Conservation (phyloP, 2,329 filamentous ascomycete genomes). For the Didymella sp. region DNA sequence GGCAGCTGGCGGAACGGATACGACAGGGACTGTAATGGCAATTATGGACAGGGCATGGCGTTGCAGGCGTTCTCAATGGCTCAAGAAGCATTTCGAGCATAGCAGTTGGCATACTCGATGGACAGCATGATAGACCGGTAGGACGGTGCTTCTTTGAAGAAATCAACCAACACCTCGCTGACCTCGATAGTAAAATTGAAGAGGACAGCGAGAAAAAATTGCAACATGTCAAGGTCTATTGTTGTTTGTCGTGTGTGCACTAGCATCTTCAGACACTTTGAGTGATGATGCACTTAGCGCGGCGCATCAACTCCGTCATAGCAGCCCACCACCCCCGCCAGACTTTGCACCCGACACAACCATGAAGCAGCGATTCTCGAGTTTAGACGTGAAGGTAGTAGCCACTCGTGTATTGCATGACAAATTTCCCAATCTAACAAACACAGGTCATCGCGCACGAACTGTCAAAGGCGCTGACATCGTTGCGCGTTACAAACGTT, state of each 20-base stretch:
- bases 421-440: background rate
- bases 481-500: conserved; percentile 86
- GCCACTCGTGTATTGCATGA: background rate
- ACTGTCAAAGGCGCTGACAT: conserved; percentile 77
- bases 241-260: background rate
- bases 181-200: background rate
- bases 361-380: conserved; percentile 83
- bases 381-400: conserved; percentile 75
- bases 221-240: too few relatives aligned
- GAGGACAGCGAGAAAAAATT: too few relatives aligned
- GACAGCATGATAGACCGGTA: conserved; percentile 17
- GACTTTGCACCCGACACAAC: conserved; percentile 45
- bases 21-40: conserved; percentile 67
- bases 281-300: background rate
- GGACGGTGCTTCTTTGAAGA: conserved; percentile 10
- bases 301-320: conserved; percentile 33
- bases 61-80: conserved; percentile 40
- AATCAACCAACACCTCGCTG: conserved; percentile 20
- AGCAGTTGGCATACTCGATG: conserved; percentile 18
- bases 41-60: conserved; percentile 33
- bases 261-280: background rate
- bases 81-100: conserved; percentile 17
- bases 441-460: conserved; percentile 89
- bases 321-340: conserved; percentile 38
- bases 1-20: conserved; percentile 88